Evolutionary conservation across 768 basidiomycete genomes (phyloP).

Genomic region (Chalciporus pseudorubinellus): DNA sequence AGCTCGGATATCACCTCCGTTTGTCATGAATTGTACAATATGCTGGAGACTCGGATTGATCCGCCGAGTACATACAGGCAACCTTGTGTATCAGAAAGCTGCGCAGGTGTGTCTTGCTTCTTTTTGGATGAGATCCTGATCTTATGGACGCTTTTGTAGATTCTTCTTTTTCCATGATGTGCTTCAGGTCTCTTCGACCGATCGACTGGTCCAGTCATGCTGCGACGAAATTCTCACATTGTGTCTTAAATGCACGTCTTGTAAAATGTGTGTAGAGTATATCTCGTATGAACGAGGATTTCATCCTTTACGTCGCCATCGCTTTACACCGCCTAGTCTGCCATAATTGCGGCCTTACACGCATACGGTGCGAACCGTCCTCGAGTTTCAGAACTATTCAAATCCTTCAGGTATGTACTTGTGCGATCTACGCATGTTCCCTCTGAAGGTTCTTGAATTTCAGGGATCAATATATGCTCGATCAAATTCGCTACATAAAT

Average conservation of each 20-base stretch:
- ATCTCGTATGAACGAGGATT: slow-evolving; percentile 16
- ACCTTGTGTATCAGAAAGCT: slow-evolving; percentile 35
- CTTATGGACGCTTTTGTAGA: slow-evolving; percentile 25
- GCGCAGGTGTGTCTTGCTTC: slow-evolving; percentile 33
- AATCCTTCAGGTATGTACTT: slow-evolving; percentile 30
- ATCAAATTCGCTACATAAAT: slow-evolving; percentile 23
- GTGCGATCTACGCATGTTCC: slow-evolving; percentile 7
- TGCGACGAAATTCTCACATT: slow-evolving; percentile 28
- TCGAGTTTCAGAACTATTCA: slow-evolving; percentile 27
- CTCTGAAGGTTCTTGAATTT: neutral
- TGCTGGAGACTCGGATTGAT: slow-evolving; percentile 28
- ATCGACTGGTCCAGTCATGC: slow-evolving; percentile 30
- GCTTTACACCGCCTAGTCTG: slow-evolving; percentile 29
- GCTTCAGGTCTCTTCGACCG: slow-evolving; percentile 24
- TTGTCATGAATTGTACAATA: slow-evolving; percentile 23
- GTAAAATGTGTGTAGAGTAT: slow-evolving; percentile 33
- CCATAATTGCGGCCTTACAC: slow-evolving; percentile 32
- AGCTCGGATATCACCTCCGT: slow-evolving; percentile 20
- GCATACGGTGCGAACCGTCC: slow-evolving; percentile 22
- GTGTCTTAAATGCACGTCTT: slow-evolving; percentile 29
- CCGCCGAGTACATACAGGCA: slow-evolving; percentile 32
- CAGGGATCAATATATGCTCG: neutral
- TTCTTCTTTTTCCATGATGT: slow-evolving; percentile 36
- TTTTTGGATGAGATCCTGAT: slow-evolving; percentile 16
- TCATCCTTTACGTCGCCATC: slow-evolving; percentile 5